Conservation (phyloP, 345 rosid species). For the Abelmoschus esculentus region DNA sequence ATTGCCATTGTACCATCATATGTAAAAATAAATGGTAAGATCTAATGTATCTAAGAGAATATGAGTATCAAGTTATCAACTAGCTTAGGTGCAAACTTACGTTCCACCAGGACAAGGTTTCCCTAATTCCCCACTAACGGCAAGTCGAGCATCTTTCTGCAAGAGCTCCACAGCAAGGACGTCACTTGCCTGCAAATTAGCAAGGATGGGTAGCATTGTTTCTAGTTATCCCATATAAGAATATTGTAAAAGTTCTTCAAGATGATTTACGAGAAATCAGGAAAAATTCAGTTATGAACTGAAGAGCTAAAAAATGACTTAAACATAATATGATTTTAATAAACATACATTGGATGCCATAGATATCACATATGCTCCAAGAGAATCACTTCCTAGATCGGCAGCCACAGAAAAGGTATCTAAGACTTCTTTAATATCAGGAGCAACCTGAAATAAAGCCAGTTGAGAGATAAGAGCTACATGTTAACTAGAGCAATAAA, state of each 20-base stretch:
- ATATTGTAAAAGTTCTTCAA: background rate
- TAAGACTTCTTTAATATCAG: constrained; percentile 78
- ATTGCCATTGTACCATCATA: constrained; percentile 4
- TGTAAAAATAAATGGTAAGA: background rate
- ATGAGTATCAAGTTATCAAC: background rate
- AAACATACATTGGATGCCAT: constrained; percentile 91
- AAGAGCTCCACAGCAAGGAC: constrained; percentile 95
- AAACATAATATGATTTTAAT: constrained; percentile 11
- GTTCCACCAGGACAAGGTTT: constrained; percentile 87
- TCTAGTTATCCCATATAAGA: background rate
- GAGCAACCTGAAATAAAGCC: constrained; percentile 48
- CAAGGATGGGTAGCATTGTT: constrained; percentile 15
- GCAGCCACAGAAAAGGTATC: constrained; percentile 93
- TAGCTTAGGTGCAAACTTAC: constrained; percentile 34
- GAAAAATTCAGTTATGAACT: background rate
- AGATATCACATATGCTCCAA: constrained; percentile 97
- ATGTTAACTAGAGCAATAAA: constrained; percentile 4
- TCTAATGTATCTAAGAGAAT: background rate
- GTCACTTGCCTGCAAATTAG: constrained; percentile 73
- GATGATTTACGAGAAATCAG: background rate
- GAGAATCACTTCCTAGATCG: constrained; percentile 84
- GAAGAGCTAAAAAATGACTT: constrained; percentile 10
- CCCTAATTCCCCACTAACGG: constrained; percentile 76
- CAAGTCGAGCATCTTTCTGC: constrained; percentile 87
- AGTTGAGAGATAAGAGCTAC: background rate